Evolutionary conservation across 202 grass and related monocot genomes (phyloP).

Genomic region (Elaeis oleifera): DNA sequence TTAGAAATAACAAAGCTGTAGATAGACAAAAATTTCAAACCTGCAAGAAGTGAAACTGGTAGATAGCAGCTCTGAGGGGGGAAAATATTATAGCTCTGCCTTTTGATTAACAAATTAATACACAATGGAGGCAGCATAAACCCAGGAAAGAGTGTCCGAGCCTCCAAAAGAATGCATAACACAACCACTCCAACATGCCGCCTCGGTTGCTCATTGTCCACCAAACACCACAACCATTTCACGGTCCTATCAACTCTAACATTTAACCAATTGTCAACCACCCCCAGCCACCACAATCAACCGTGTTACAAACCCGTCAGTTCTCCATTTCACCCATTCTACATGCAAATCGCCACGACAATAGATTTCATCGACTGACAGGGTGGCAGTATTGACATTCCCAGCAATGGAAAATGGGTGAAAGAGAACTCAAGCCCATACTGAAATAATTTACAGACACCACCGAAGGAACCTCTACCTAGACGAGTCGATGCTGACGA

Average conservation of each 20-base stretch:
- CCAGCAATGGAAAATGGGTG: constrained; percentile 3
- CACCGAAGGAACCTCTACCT: constrained; percentile 36
- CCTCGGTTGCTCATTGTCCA: constrained; percentile 7
- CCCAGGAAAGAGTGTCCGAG: constrained; percentile 4
- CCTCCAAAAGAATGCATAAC: constrained; percentile 63
- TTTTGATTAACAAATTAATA: constrained; percentile 12
- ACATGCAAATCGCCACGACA: not conserved
- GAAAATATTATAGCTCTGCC: not conserved
- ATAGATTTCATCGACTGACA: too few species aligned
- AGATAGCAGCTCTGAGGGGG: too few species aligned
- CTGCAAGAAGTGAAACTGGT: too few species aligned
- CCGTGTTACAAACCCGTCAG: constrained; percentile 33
- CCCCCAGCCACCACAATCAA: constrained; percentile 29
- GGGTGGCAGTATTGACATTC: not conserved
- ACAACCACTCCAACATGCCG: constrained; percentile 21
- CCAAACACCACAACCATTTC: constrained; percentile 43
- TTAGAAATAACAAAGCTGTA: too few species aligned
- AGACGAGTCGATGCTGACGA: constrained; percentile 81
- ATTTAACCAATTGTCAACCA: not conserved
- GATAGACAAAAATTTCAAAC: too few species aligned
- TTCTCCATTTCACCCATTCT: constrained; percentile 21
- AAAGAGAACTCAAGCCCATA: constrained; percentile 24
- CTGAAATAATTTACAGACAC: constrained; percentile 49
- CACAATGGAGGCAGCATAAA: not conserved
- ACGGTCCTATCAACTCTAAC: constrained; percentile 27